Base-by-base conservation (phyloP, 2,329 filamentous ascomycete genomes). In the Samsoniella hepiali region DNA sequence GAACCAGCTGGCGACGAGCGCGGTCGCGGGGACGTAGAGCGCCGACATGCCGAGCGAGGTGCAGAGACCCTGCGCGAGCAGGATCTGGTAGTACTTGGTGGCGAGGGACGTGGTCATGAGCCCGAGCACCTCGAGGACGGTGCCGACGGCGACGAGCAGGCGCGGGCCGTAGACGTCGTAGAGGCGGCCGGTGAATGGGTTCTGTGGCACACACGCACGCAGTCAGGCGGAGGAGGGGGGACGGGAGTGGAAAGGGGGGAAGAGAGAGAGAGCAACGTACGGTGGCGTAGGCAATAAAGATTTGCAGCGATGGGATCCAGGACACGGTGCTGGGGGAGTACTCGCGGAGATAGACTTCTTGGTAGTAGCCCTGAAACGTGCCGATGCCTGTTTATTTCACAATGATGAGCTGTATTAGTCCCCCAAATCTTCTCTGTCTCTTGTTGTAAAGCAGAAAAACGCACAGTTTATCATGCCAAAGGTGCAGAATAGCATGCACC, bases 301-400 rank as follows among this genome's bases (percentile, higher is more conserved):
- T 72, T 67, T 84, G 78, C 29, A 83, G 67, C 3, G 81, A 80
- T 3, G 80, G 76, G 63, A 85, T 84, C 83, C 83, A 85, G 22
- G 81, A 74, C 15, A 85, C 73, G 0, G 78, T 77, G 62, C 78
- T 81, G 3, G 81, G 72, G 1, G 80, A 77, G 66, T 82, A 81
- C 9, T 75, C 59, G 5, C 66, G 70, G 13, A 85, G 72, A 47
- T 78, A 75, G 38, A 78, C 72, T 17, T 68, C 70, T 63, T 81
- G 72, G 64, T 84, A 85, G 68, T 84, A 83, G 34, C 78, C 76
- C 68, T 84, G 81, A 69, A 84, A 84, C 4, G 82, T 75, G 6
- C 82, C 82, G n/a, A 74, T 67, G 58, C 68, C 70, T 73, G 17
- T n/a, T 11, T 42, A 13, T 13, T 2, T 42, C 8, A 22, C 22